phyloP scores from a whole-genome alignment of 257 asterid genomes.

The Plectranthus barbatus region DNA sequence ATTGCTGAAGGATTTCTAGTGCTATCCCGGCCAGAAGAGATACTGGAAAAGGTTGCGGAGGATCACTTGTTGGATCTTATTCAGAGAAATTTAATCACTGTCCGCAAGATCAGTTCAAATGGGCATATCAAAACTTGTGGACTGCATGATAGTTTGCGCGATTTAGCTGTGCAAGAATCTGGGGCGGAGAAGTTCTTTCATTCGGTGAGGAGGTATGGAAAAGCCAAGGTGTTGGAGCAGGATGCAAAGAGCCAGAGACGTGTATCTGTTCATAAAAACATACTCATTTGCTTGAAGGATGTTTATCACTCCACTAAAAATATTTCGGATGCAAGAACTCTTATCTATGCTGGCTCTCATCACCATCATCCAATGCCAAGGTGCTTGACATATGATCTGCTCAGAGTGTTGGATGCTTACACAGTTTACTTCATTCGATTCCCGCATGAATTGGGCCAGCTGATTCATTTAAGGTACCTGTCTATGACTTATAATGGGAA shows the following conservation, averaged over 20 bases:
- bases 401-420: slow-evolving; percentile 31
- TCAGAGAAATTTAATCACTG: slow-evolving; percentile 16
- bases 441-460: slow-evolving; percentile 17
- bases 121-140: slow-evolving; percentile 16
- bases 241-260: slow-evolving; percentile 8
- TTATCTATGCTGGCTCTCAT: slow-evolving; percentile 23
- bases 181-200: slow-evolving; percentile 20
- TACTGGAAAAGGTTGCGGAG: slow-evolving; percentile 12
- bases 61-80: slow-evolving; percentile 8
- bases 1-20: slow-evolving; percentile 29
- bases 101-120: slow-evolving; percentile 11
- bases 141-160: slow-evolving; percentile 27
- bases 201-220: neutral
- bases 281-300: slow-evolving; percentile 25
- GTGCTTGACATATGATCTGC: slow-evolving; percentile 17
- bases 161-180: slow-evolving; percentile 18
- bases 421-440: slow-evolving; percentile 27
- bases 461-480: slow-evolving; percentile 26
- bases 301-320: slow-evolving; percentile 7
- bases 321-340: slow-evolving; percentile 12
- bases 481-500: slow-evolving; percentile 26
- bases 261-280: slow-evolving; percentile 20
- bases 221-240: neutral
- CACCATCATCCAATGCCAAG: slow-evolving; percentile 25
- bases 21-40: neutral